These are phyloP conservation scores for Fragosphaeria purpurea DNA, from an alignment of 2,329 filamentous ascomycete genomes.

Conservation along the genomic window DNA sequence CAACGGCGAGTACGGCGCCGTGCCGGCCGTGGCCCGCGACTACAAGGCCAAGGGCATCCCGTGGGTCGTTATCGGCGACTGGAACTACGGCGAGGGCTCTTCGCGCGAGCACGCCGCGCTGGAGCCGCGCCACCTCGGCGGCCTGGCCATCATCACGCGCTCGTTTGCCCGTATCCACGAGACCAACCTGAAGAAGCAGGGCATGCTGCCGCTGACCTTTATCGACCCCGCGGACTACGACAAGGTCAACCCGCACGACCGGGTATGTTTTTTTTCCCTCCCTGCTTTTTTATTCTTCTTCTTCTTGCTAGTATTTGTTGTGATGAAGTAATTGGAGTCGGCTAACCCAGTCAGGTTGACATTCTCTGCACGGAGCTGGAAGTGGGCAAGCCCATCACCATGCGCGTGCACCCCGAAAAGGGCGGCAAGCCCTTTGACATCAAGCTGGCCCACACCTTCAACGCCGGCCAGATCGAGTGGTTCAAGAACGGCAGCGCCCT, in stretches of 20 bases:
- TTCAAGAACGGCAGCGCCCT: slow-evolving; percentile 96
- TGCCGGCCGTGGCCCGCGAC: slow-evolving; percentile 89
- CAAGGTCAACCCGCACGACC: slow-evolving; percentile 88
- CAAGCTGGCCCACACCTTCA: slow-evolving; percentile 90
- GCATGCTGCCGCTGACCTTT: slow-evolving; percentile 98
- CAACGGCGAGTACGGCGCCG: slow-evolving; percentile 73
- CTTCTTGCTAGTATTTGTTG: too few relatives aligned
- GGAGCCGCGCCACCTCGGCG: slow-evolving; percentile 93
- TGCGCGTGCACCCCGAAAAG: slow-evolving; percentile 77
- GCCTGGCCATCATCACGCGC: slow-evolving; percentile 90
- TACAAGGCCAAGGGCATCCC: slow-evolving; percentile 95
- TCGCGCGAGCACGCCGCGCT: slow-evolving; percentile 98
- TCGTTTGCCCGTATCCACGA: slow-evolving; percentile 99
- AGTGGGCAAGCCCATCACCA: slow-evolving; percentile 85
- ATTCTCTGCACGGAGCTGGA: slow-evolving; percentile 79
- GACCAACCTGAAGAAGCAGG: slow-evolving; percentile 99
- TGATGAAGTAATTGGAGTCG: too few relatives aligned
- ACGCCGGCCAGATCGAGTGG: slow-evolving; percentile 96
- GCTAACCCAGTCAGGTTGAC: slow-evolving; percentile 47
- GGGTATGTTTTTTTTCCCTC: slow-evolving; percentile 35
- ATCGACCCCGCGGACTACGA: slow-evolving; percentile 92
- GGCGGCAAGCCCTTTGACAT: slow-evolving; percentile 73
- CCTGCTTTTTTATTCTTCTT: too few relatives aligned
- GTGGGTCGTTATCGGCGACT: slow-evolving; percentile 98
- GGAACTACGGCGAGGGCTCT: slow-evolving; percentile 98